Base-by-base conservation (phyloP, 176 grass and related monocot species). In the Secale cereale region DNA sequence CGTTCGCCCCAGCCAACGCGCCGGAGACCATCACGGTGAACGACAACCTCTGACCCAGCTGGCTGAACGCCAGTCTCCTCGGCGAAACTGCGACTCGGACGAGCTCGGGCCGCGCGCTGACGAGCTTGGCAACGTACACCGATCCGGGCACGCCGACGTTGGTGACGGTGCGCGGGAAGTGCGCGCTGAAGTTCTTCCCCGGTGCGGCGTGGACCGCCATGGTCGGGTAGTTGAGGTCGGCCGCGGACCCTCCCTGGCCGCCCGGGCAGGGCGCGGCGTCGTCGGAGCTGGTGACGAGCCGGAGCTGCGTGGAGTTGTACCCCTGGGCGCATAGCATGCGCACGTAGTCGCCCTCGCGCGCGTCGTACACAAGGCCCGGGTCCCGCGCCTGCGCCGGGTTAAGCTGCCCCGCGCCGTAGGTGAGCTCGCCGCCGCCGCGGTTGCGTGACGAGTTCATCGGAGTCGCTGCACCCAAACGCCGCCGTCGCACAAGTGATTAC, bases 171-270 rank as follows among this genome's bases (percentile, higher is more conserved):
- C 91, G 85, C 1, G 73, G 78, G 72, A 93, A 93, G 2, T 4
- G 12, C 11, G 43, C 25, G 20, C 6, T 46, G 65, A 93, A 88
- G 29, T 36, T 36, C 59, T 60, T 68, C 4, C 64, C 22, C 0
- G 65, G 10, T 0, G 1, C 7, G 4, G 75, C 81, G 15, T 8
- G 63, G 4, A 77, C 45, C 4, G 77, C 69, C 87, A 92, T 92
- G 12, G 91, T 89, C 15, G 91, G 91, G 41, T 92, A 87, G 80
- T 89, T 92, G 31, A 90, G 87, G 64, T 84, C 83, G 20, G 10
- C 40, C 30, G 50, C 28, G 10, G 39, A 20, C 31, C 69, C 52
- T 13, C 6, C 11, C 13, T 31, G 3, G 27, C 13, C 10, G 28
- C 28, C n/a, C 1, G 19, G 50, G 86, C 86, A 88, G 16, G 29